Percentiles rank a stretch among this genome's conserved stretches.
These are phyloP conservation scores for Piromyces finnis DNA, from an alignment of 192 early-diverging fungal species.

Conservation along the genomic window DNA sequence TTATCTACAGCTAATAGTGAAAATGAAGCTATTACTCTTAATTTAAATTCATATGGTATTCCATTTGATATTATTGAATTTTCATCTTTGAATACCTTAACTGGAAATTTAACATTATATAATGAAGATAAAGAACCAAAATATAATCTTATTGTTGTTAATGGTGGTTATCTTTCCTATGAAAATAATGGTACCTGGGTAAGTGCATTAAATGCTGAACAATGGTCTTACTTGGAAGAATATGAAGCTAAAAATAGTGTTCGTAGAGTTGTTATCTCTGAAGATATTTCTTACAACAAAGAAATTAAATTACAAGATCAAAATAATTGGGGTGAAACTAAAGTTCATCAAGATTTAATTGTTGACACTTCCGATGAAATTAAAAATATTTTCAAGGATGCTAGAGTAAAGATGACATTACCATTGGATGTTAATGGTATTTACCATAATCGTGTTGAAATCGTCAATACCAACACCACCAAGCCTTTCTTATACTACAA, in stretches of 20 bases:
- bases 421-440: background rate
- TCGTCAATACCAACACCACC: background rate
- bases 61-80: background rate
- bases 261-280: background rate
- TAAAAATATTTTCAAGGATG: background rate
- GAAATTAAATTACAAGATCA: background rate
- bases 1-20: background rate
- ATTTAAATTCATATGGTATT: background rate
- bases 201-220: background rate
- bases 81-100: background rate
- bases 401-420: background rate
- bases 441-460: background rate
- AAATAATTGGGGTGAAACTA: background rate
- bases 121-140: background rate
- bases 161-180: background rate
- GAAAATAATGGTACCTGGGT: background rate
- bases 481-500: background rate
- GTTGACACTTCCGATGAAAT: background rate
- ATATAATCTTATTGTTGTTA: background rate
- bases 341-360: background rate
- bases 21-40: background rate
- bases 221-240: background rate
- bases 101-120: background rate
- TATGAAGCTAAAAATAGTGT: background rate
- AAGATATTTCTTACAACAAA: background rate